These are phyloP conservation scores for Pseudocercospora fijiensis DNA, from an alignment of 2,329 filamentous ascomycete genomes.

Conservation along the genomic window DNA sequence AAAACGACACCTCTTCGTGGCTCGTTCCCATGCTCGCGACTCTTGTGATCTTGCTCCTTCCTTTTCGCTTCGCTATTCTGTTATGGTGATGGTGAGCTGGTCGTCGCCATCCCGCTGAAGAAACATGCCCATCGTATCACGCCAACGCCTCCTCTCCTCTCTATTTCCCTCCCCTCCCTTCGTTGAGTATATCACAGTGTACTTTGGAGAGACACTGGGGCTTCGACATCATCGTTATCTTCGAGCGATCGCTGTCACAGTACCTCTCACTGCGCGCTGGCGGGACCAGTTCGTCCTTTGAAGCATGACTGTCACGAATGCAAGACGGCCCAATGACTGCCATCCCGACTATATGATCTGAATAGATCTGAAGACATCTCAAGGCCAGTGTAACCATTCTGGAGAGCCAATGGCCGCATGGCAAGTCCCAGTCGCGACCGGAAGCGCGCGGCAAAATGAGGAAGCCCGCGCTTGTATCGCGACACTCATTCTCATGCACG, in stretches of 20 bases:
- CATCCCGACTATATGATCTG: neutral
- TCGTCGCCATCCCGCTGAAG: neutral
- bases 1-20: neutral
- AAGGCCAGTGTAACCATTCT: neutral
- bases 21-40: neutral
- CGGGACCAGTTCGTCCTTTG: neutral
- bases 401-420: neutral
- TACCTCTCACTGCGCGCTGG: neutral
- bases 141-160: neutral
- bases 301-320: neutral
- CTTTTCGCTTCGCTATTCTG: neutral
- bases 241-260: neutral
- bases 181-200: neutral
- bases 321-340: neutral
- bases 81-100: neutral
- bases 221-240: neutral
- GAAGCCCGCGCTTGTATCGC: neutral
- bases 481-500: neutral
- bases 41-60: neutral
- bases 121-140: neutral
- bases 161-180: neutral
- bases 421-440: neutral
- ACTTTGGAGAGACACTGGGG: neutral
- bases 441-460: neutral
- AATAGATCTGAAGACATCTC: neutral